A percentile compares a stretch with the other conserved stretches of the same genome.
These are phyloP conservation scores for Arctium minus DNA, from an alignment of 129 eudicot genomes.

Conservation along the genomic window DNA sequence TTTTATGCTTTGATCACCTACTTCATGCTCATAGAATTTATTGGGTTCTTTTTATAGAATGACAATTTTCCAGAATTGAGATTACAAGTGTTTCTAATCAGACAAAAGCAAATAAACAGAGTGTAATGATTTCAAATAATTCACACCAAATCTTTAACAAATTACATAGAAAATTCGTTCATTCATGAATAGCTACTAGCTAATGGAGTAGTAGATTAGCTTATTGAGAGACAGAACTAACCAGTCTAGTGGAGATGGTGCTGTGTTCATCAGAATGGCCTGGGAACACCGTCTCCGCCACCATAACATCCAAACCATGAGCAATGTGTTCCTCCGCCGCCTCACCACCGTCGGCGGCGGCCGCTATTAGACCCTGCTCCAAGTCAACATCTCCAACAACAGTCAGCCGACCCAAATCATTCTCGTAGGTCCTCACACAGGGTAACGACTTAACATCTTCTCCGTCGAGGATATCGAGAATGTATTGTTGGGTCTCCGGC, in stretches of 20 bases:
- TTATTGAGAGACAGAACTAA: conserved; percentile 28
- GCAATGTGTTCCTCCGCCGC: conserved; percentile 68
- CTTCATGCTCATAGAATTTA: background rate
- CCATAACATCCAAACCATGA: conserved; percentile 63
- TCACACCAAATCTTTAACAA: background rate
- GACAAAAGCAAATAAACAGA: background rate
- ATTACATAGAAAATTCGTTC: background rate
- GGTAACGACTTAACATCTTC: conserved; percentile 39
- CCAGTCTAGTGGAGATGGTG: conserved; percentile 80
- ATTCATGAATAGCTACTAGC: background rate
- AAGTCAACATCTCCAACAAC: conserved; percentile 70
- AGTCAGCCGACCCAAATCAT: conserved; percentile 67
- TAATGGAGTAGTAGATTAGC: background rate
- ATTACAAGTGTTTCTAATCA: too few species aligned
- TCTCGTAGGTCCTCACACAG: conserved; percentile 75
- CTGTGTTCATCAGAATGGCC: conserved; percentile 60
- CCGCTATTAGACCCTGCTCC: conserved; percentile 83
- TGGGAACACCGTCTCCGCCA: conserved; percentile 80
- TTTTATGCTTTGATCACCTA: background rate
- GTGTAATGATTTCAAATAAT: background rate
- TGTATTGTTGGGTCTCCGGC: conserved; percentile 43
- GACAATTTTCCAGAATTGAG: background rate
- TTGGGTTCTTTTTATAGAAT: background rate
- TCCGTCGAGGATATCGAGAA: conserved; percentile 52
- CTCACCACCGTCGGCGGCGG: conserved; percentile 95